A percentile compares a stretch with the other conserved stretches of the same genome.
These are phyloP conservation scores for Gnomoniopsis smithogilvyi DNA, from an alignment of 2,329 filamentous ascomycete genomes.

Conservation along the genomic window DNA sequence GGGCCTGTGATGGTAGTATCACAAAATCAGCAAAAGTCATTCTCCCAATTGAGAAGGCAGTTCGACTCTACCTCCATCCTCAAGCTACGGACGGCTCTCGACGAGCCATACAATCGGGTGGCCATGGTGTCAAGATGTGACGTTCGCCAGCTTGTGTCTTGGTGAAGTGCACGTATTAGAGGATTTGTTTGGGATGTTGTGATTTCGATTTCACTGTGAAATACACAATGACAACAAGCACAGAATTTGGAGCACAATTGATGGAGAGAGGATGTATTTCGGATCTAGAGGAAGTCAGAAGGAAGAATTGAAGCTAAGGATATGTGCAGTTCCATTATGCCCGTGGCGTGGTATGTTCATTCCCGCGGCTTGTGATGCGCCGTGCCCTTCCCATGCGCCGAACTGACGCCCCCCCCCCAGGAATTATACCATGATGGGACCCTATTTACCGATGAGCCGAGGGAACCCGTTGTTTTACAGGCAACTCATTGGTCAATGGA, in stretches of 20 bases:
- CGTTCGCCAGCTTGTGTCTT: background rate
- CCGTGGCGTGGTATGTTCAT: background rate
- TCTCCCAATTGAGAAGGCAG: background rate
- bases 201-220: background rate
- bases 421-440: background rate
- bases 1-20: background rate
- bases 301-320: background rate
- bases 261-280: background rate
- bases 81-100: conserved; percentile 6
- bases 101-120: conserved; percentile 14
- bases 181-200: background rate
- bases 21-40: background rate
- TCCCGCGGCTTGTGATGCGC: background rate
- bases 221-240: too few relatives aligned
- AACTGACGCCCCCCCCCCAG: background rate
- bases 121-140: conserved; percentile 4
- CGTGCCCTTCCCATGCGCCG: background rate
- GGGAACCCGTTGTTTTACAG: conserved; percentile 13
- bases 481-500: conserved; percentile 22
- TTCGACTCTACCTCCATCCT: conserved; percentile 9
- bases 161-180: background rate
- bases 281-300: background rate
- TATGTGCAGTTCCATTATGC: background rate
- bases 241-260: background rate
- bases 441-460: conserved; percentile 11